Base-by-base conservation (phyloP, 2,329 filamentous ascomycete genomes). In the Ophiosphaerella korrae region DNA sequence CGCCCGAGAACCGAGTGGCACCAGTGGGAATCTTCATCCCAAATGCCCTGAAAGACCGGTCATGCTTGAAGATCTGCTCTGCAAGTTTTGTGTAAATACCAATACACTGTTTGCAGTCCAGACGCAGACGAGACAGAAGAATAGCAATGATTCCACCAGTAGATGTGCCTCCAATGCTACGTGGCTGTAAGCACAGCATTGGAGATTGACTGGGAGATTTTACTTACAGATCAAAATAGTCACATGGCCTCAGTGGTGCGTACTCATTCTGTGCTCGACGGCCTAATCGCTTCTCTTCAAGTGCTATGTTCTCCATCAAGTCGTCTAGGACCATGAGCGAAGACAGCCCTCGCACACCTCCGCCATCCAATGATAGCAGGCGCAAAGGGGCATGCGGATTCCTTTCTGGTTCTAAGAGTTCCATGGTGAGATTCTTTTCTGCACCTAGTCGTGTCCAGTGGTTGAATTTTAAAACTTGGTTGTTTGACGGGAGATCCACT, bases 131-230 rank as follows among this genome's bases (percentile, higher is more conserved):
- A n/a, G 72, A 74, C 2, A 75, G 67, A 12, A 75, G 60, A 7
- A 75, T 68, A 7, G 73, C 73, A 37, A 75, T 75, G 41, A 75
- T 74, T 2, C 73, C 73, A 7, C 73, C 73, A 0, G 73, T 75
- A 9, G 70, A 74, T 9, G 73, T 75, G 1, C 73, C 73, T 8
- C 72, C 72, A 29, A 75, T 75, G 11, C 52, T 56, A 12, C 5
- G 14, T 12, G 21, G 3, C 5, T 21, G 18, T 21, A 21, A 21
- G 18, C 5, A 21, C 5, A 12, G 8, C 24, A 14, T 53, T 36
- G 48, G 42, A 35, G n/a, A 26, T 21, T 26, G 12, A 12, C 7
- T 8, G 13, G 13, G 7, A 14, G 29, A 16, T 37, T 14, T 11
- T 34, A 60, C 60, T 55, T 50, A 64, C 48, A 75, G 58, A 47